Conservation (phyloP, 108 stramenopile species). For the Skeletonema costatum region DNA sequence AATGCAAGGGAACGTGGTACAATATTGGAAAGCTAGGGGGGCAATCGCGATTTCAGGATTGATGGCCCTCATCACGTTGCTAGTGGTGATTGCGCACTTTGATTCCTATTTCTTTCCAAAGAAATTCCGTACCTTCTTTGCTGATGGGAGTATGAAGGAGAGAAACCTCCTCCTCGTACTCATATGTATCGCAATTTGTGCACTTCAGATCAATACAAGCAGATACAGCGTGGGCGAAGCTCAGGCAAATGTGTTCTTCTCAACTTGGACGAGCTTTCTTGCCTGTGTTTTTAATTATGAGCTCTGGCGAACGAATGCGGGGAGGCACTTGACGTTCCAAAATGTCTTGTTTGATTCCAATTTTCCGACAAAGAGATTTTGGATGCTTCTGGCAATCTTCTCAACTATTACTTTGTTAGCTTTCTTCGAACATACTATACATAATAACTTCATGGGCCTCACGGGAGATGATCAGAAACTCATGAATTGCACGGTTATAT, state of each 20-base stretch:
- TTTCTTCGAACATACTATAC: neutral
- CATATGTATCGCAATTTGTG: conserved; percentile 15
- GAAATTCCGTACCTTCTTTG: conserved; percentile 15
- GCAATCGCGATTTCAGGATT: conserved; percentile 23
- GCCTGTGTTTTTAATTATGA: conserved; percentile 18
- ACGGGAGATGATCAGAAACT: neutral
- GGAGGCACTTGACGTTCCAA: conserved; percentile 19
- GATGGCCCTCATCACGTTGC: conserved; percentile 13
- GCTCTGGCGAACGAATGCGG: conserved; percentile 30
- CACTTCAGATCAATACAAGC: conserved; percentile 54
- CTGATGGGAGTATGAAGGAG: conserved; percentile 27
- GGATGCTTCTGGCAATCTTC: conserved; percentile 28
- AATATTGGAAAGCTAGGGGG: conserved; percentile 18
- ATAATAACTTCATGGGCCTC: conserved; percentile 7
- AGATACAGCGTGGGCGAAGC: conserved; percentile 62
- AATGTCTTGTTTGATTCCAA: conserved; percentile 19
- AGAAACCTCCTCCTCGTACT: conserved; percentile 24
- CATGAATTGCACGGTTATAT: neutral
- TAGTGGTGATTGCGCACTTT: conserved; percentile 26
- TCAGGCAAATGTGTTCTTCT: conserved; percentile 77
- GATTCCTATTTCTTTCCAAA: conserved; percentile 32
- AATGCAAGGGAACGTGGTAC: conserved; percentile 12
- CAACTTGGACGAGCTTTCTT: conserved; percentile 61
- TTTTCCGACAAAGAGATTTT: conserved; percentile 12
- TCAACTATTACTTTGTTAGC: conserved; percentile 3